Base-by-base conservation (phyloP, 805 yeast species). In the baker's yeast (Saccharomyces cerevisiae) region DNA sequence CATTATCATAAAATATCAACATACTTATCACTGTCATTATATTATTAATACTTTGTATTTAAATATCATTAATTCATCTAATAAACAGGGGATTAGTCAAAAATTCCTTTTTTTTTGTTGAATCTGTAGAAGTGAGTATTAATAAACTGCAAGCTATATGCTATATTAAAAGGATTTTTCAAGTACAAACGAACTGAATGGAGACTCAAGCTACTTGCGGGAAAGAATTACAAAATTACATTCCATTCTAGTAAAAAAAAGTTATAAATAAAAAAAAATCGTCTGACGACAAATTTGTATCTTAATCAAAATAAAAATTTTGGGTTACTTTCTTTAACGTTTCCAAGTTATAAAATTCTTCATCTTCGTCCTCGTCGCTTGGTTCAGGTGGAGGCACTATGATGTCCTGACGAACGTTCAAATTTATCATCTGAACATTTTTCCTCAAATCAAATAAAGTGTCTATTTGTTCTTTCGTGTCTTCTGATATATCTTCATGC, bases 401-500 rank as follows among this genome's bases (percentile, higher is more conserved):
- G 6, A 47, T 50, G 8, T 36, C 43, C 11, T 36, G 11, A 17
- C 11, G 43, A 4, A 68, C 68, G n/a, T 66, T 68, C 46, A 78
- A 58, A 29, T 72, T 75, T 24, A 80, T 60, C 60, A 81, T 61
- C 61, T 82, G 86, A 2, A 79, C 76, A 41, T 76, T 73, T 51
- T 72, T 72, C 60, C 83, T 74, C 31, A 81, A 64, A 29, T 73
- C 74, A 29, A 75, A 70, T 50, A 82, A 64, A 47, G 73, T 71
- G 3, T 70, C 69, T 14, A 80, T 68, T 57, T 81, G 83, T 22
- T 61, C 63, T 53, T 68, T 67, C 6, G 84, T 74, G 21, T 76
- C 80, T 0, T 63, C 65, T 1, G 83, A 77, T 17, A 78, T 57
- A 36, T 22, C 51, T 27, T 55, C 52, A 63, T 70, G 24, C 61